phyloP scores from a whole-genome alignment of 495 filamentous ascomycete species.

The Talaromyces liani region DNA sequence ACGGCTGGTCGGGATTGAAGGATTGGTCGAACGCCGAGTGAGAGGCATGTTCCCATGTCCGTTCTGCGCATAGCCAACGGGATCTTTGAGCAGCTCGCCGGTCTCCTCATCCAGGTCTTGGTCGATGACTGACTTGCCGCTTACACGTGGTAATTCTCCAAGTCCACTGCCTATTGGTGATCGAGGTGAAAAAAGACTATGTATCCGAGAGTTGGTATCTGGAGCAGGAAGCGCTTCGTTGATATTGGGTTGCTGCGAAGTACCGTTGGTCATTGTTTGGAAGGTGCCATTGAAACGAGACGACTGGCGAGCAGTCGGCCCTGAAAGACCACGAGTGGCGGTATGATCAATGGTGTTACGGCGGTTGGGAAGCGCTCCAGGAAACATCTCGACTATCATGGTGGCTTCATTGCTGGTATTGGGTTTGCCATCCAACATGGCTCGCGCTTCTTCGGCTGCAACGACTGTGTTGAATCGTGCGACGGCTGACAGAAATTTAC shows the following conservation, averaged over 20 bases:
- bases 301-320: constrained; percentile 55
- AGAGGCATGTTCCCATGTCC: constrained; percentile 44
- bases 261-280: constrained; percentile 53
- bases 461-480: constrained; percentile 63
- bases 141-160: constrained; percentile 58
- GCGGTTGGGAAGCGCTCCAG: constrained; percentile 35
- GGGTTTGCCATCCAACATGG: constrained; percentile 71
- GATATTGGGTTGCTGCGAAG: constrained; percentile 44
- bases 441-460: constrained; percentile 70
- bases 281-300: constrained; percentile 75
- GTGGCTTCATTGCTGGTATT: constrained; percentile 67
- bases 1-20: constrained; percentile 63
- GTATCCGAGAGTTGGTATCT: constrained; percentile 55
- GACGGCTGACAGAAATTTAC: constrained; percentile 65
- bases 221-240: constrained; percentile 50
- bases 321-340: constrained; percentile 40
- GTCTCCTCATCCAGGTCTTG: constrained; percentile 83
- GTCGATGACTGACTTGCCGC: constrained; percentile 79
- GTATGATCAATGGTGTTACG: constrained; percentile 58
- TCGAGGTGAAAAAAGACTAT: constrained; percentile 74
- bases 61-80: constrained; percentile 76
- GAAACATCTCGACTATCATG: constrained; percentile 71
- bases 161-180: constrained; percentile 75
- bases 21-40: constrained; percentile 64
- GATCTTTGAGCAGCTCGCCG: constrained; percentile 73